phyloP scores from a whole-genome alignment of 768 basidiomycete species.

The Leccinellum luteum region DNA sequence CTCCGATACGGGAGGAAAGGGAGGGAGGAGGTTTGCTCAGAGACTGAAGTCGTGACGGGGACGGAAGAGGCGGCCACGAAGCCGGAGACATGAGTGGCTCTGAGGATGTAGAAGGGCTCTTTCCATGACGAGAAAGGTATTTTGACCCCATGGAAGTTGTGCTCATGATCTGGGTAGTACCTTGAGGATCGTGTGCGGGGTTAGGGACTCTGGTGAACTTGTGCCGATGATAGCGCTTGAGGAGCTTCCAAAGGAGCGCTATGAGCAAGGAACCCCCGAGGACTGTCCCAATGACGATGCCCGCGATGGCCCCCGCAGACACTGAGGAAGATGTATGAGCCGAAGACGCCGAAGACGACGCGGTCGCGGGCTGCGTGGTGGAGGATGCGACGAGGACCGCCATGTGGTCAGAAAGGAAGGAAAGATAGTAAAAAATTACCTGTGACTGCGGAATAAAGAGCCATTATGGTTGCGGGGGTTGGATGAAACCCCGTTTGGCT shows the following conservation, averaged over 20 bases:
- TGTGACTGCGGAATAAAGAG: neutral
- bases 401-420: conserved; percentile 11
- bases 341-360: neutral
- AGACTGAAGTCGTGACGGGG: conserved; percentile 2
- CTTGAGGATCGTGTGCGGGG: neutral
- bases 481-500: conserved; percentile 3
- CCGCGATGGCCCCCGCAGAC: conserved; percentile 12
- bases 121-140: conserved; percentile 1
- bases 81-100: conserved; percentile 23
- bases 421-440: neutral
- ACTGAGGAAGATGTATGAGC: neutral
- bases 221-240: conserved; percentile 6
- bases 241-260: conserved; percentile 10
- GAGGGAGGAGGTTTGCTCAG: neutral
- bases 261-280: conserved; percentile 15
- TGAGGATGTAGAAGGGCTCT: conserved; percentile 16
- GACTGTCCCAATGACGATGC: conserved; percentile 22
- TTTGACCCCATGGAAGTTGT: neutral
- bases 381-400: conserved; percentile 2
- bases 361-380: conserved; percentile 1
- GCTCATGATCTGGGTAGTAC: neutral
- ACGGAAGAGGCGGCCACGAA: conserved; percentile 8
- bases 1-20: neutral
- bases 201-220: conserved; percentile 19
- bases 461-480: neutral